phyloP scores from a whole-genome alignment of 352 stramenopile species.

The Pythium biforme region DNA sequence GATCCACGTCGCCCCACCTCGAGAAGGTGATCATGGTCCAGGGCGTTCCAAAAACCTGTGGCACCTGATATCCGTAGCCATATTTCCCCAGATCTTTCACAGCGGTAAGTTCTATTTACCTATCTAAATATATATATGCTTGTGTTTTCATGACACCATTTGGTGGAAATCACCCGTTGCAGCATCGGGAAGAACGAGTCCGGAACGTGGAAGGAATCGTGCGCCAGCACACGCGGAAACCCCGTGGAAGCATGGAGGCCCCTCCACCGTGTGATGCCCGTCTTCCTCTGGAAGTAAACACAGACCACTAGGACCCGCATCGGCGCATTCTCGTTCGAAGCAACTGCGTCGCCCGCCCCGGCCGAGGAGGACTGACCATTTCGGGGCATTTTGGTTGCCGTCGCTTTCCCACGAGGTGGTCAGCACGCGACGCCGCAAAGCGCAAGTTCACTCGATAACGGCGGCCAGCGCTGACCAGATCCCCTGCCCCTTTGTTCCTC shows the following conservation, averaged over 20 bases:
- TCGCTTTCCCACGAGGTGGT: conserved; percentile 2
- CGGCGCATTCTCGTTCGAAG: conserved; percentile 2
- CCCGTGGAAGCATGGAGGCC: conserved; percentile 1
- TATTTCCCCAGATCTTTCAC: neutral
- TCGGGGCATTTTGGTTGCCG: conserved; percentile 4
- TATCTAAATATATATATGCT: neutral
- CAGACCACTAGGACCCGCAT: neutral
- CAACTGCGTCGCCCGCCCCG: neutral
- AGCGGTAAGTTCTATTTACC: neutral
- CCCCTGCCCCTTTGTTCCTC: neutral
- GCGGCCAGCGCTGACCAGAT: neutral
- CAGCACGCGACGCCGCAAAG: neutral
- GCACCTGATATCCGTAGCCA: neutral
- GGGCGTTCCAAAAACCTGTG: neutral
- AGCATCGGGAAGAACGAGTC: conserved; percentile 2
- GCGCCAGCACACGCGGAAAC: conserved; percentile 11
- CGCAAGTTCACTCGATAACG: neutral
- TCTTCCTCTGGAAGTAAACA: neutral
- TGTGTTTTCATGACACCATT: neutral
- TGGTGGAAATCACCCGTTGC: neutral
- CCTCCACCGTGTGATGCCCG: neutral
- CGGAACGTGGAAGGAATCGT: conserved; percentile 25
- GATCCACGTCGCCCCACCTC: neutral
- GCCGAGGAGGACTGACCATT: conserved; percentile 16
- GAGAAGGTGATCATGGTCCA: neutral